Percentiles rank a stretch among this genome's conserved stretches.
Conservation (phyloP, 192 early-diverging fungal species). For the Rhizoclosmatium sp. region DNA sequence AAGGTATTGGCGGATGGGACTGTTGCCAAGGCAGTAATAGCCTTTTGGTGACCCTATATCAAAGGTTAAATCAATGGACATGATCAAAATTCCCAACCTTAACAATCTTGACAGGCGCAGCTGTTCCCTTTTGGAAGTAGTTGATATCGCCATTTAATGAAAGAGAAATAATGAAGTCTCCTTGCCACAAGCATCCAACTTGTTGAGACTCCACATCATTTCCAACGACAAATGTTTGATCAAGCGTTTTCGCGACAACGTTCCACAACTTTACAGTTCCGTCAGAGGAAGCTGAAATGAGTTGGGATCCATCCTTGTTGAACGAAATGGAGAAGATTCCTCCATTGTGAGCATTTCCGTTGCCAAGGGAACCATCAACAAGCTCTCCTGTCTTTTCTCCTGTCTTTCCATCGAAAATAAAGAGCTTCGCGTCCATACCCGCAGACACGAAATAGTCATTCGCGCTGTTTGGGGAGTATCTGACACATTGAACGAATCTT, state of each 20-base stretch:
- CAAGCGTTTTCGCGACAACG: slow-evolving; percentile 69
- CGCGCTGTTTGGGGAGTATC: slow-evolving; percentile 71
- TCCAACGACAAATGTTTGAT: slow-evolving; percentile 43
- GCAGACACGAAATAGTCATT: slow-evolving; percentile 85
- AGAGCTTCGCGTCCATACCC: slow-evolving; percentile 88
- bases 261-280: slow-evolving; percentile 93
- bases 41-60: slow-evolving; percentile 79
- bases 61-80: not conserved
- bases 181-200: slow-evolving; percentile 92
- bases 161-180: slow-evolving; percentile 73
- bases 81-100: slow-evolving; percentile 44
- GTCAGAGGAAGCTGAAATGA: slow-evolving; percentile 88
- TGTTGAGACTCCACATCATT: slow-evolving; percentile 79
- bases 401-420: slow-evolving; percentile 92
- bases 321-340: slow-evolving; percentile 86
- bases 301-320: slow-evolving; percentile 78
- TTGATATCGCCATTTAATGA: slow-evolving; percentile 90
- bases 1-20: slow-evolving; percentile 62
- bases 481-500: slow-evolving; percentile 90
- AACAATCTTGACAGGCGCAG: slow-evolving; percentile 58
- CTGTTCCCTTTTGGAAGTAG: slow-evolving; percentile 72
- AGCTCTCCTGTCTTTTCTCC: slow-evolving; percentile 78
- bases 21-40: slow-evolving; percentile 80
- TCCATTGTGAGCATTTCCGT: slow-evolving; percentile 71
- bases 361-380: slow-evolving; percentile 38